phyloP scores from a whole-genome alignment of 305 asterid genomes.

The Euphrasia arctica region DNA sequence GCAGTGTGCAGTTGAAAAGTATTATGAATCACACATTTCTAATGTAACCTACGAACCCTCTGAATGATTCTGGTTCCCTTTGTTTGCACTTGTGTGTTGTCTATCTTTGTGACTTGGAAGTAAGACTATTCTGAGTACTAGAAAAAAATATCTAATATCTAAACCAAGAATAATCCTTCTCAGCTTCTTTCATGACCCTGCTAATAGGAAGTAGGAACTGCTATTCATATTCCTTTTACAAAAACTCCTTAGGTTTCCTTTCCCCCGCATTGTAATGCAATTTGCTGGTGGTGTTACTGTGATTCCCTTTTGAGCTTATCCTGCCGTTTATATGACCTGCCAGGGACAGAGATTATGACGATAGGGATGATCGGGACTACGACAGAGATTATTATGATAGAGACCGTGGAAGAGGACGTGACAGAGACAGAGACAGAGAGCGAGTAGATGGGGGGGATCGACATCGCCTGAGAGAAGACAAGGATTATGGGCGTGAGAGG shows the following conservation, averaged over 20 bases:
- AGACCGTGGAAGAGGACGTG: conserved; percentile 64
- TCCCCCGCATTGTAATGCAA: neutral
- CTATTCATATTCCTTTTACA: neutral
- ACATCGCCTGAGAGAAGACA: conserved; percentile 61
- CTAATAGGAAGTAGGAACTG: neutral
- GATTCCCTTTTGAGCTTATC: neutral
- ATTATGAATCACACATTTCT: conserved; percentile 74
- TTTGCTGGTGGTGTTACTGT: conserved; percentile 4
- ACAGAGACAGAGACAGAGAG: conserved; percentile 43
- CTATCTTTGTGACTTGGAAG: too few species aligned
- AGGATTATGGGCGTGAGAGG: conserved; percentile 66
- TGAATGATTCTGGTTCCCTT: conserved; percentile 6
- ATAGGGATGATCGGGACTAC: conserved; percentile 52
- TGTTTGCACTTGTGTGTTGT: conserved; percentile 8
- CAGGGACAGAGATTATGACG: conserved; percentile 60
- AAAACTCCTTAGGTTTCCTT: neutral
- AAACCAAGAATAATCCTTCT: neutral
- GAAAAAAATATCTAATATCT: neutral
- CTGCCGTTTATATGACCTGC: conserved; percentile 7
- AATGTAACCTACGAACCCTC: conserved; percentile 13
- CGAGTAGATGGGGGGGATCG: conserved; percentile 36
- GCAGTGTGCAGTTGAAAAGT: conserved; percentile 99
- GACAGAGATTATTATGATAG: conserved; percentile 60
- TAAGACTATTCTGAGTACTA: too few species aligned
- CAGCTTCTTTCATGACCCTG: neutral